A percentile compares a stretch with the other conserved stretches of the same genome.
These are phyloP conservation scores for Pistacia integerrima DNA, from an alignment of 345 rosid species.

Conservation along the genomic window DNA sequence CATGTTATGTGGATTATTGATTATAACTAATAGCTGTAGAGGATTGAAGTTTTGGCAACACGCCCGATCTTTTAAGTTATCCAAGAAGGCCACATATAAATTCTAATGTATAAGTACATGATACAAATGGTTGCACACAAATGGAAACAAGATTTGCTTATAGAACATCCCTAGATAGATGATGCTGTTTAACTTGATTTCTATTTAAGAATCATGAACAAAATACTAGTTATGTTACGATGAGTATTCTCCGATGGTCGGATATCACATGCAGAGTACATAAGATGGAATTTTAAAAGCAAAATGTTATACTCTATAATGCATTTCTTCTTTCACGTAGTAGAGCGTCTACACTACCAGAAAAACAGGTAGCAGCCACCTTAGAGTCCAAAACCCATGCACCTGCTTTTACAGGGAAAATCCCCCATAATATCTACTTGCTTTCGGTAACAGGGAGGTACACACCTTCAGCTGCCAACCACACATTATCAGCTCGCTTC, in stretches of 20 bases:
- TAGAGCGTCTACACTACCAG: slow-evolving; percentile 20
- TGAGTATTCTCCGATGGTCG: slow-evolving; percentile 9
- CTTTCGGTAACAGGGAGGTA: slow-evolving; percentile 78
- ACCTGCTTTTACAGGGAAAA: slow-evolving; percentile 32
- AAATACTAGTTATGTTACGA: not conserved
- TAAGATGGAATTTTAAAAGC: slow-evolving; percentile 2
- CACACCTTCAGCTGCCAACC: slow-evolving; percentile 98
- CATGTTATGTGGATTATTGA: no score
- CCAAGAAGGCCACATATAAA: no score
- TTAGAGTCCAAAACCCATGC: slow-evolving; percentile 35
- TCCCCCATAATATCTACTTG: slow-evolving; percentile 34
- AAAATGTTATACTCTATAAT: slow-evolving; percentile 9
- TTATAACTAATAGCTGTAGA: no score
- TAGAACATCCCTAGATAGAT: not conserved
- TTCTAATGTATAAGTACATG: no score
- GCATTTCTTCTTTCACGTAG: not conserved
- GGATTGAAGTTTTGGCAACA: no score
- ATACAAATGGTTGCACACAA: not conserved
- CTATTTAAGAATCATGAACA: not conserved
- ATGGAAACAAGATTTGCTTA: not conserved
- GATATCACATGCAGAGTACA: slow-evolving; percentile 1
- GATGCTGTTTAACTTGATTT: not conserved
- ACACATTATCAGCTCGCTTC: slow-evolving; percentile 80
- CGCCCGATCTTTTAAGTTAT: no score
- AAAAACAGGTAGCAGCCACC: slow-evolving; percentile 38